Evolutionary conservation across 371 early-diverging fungal genomes (phyloP), one percentile per base, ranked within the genome.

Genomic region (Synchytrium microbalum): DNA sequence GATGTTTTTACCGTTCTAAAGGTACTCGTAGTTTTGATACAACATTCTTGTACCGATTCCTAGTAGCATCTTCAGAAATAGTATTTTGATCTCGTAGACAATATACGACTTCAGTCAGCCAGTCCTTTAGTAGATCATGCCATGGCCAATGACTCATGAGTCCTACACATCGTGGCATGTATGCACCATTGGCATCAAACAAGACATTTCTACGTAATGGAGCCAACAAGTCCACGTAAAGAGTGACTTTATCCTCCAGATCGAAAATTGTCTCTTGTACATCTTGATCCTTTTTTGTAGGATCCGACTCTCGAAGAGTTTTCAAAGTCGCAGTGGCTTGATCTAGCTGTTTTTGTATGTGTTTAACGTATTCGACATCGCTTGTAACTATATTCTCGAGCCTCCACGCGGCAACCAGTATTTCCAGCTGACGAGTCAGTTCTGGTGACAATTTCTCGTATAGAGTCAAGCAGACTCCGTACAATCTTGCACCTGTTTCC

Each of bases 101-200:
- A 26, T 81, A 79, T 10, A 86, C 64, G 24, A 88, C 68, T 32
- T 84, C 84, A 32, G 83, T 75, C 5, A 90, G 64, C 92, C 92
- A 92, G 64, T 92, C 92, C 51, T 84, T 75, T 59, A 88, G 76
- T 8, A 91, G 60, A 61, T 88, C 84, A 57, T 85, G 80, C 83
- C 88, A 90, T 28, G 90, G 86, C 72, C 88, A 78, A 19, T 78
- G 77, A 38, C 90, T 87, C 30, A 89, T 64, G 13, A 92, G 67
- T 0, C 92, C 91, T 10, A 91, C 65, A 54, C 80, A 73, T 32
- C 86, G 75, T n/a, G 91, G 91, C 0, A 86, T 78, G 82, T 88
- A 91, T 0, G 85, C 74, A 62, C 84, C 73, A 1, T 84, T 80
- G 16, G 77, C 73, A 54, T 80, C 79, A 10, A 83, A 79, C 19